phyloP scores from a whole-genome alignment of 345 rosid species.

The Brassica rapa region DNA sequence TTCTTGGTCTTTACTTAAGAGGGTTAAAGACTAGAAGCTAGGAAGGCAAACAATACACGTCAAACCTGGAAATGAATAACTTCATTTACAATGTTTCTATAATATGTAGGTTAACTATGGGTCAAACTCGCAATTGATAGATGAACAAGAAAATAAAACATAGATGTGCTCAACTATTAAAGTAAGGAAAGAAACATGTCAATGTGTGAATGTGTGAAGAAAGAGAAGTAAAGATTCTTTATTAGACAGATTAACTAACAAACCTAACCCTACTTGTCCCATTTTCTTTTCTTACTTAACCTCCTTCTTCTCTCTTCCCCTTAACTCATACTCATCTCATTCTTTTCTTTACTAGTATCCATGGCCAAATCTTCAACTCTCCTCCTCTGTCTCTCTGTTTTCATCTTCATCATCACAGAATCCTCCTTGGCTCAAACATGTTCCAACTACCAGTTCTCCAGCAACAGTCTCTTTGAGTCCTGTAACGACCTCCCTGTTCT shows the following conservation, averaged over 20 bases:
- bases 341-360: background rate
- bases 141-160: slow-evolving; percentile 28
- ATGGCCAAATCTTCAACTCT: slow-evolving; percentile 25
- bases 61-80: slow-evolving; percentile 9
- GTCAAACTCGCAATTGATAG: slow-evolving; percentile 14
- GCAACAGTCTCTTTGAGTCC: slow-evolving; percentile 57
- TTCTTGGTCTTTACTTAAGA: background rate
- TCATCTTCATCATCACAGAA: background rate
- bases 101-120: background rate
- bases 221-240: background rate
- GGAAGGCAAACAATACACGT: slow-evolving; percentile 9
- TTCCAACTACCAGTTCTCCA: slow-evolving; percentile 56
- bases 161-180: background rate
- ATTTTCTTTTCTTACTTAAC: background rate
- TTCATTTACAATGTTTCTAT: slow-evolving; percentile 7
- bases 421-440: slow-evolving; percentile 52
- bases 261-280: slow-evolving; percentile 38
- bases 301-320: background rate
- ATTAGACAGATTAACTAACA: slow-evolving; percentile 30
- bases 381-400: slow-evolving; percentile 21
- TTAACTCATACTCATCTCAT: background rate
- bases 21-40: slow-evolving; percentile 10
- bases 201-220: background rate
- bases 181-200: background rate
- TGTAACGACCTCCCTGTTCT: slow-evolving; percentile 73